These are phyloP conservation scores for Nannizzia gypsea DNA, from an alignment of 2,329 filamentous ascomycete species.

Conservation along the genomic window DNA sequence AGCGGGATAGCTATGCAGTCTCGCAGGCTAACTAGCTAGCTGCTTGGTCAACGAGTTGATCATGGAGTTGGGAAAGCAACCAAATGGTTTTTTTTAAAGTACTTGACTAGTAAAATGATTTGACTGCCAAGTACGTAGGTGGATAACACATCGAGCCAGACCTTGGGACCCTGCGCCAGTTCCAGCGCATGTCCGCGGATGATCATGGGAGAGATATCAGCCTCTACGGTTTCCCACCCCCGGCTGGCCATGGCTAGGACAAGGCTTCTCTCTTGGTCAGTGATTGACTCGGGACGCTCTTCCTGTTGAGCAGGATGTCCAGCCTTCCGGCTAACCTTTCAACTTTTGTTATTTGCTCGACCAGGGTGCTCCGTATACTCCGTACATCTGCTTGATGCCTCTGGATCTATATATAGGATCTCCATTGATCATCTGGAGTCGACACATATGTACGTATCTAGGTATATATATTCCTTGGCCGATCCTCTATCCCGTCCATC, in stretches of 20 bases:
- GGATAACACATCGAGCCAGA: background rate
- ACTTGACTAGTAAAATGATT: too few relatives aligned
- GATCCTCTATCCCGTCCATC: background rate
- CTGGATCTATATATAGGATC: conserved; percentile 3
- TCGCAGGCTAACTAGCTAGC: too few relatives aligned
- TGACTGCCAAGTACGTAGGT: background rate
- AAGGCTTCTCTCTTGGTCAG: background rate
- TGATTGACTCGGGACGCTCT: background rate
- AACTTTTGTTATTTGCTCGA: background rate
- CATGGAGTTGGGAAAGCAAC: too few relatives aligned
- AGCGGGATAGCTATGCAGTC: too few relatives aligned
- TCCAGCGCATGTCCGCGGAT: background rate
- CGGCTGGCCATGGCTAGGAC: conserved; percentile 2
- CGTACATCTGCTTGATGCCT: background rate
- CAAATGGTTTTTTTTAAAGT: too few relatives aligned
- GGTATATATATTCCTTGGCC: background rate
- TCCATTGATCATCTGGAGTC: background rate
- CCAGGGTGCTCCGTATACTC: background rate
- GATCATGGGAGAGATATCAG: background rate
- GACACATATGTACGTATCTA: background rate
- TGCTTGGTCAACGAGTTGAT: too few relatives aligned
- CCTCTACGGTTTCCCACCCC: background rate
- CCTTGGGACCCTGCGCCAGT: background rate
- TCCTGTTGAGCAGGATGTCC: background rate
- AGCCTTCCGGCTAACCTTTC: conserved; percentile 4